A percentile compares a stretch with the other conserved stretches of the same genome.
Evolutionary conservation across 768 basidiomycete species (phyloP).

Genomic region (Lentinula guzmanii): DNA sequence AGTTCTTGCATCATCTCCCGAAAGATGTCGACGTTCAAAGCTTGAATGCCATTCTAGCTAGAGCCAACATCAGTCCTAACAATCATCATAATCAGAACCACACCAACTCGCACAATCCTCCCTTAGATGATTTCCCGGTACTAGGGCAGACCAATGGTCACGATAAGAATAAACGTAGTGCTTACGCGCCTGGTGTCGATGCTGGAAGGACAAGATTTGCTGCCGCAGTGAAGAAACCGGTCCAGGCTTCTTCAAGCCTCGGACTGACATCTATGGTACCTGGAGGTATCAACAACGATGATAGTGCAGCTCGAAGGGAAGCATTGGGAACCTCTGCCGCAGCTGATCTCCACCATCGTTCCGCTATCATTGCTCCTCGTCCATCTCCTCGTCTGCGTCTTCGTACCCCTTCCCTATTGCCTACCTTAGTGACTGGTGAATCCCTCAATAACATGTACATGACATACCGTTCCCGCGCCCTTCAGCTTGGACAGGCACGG

Average conservation of each 20-base stretch:
- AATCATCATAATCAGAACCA: slow-evolving; percentile 22
- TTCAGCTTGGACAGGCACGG: slow-evolving; percentile 89
- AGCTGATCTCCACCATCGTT: slow-evolving; percentile 58
- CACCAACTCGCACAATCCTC: slow-evolving; percentile 30
- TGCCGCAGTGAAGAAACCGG: slow-evolving; percentile 77
- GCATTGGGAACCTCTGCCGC: slow-evolving; percentile 54
- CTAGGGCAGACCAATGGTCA: slow-evolving; percentile 41
- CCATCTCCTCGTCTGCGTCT: slow-evolving; percentile 84
- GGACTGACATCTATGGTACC: slow-evolving; percentile 25
- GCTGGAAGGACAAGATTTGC: slow-evolving; percentile 87
- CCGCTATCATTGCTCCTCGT: slow-evolving; percentile 70
- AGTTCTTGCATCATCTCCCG: slow-evolving; percentile 90
- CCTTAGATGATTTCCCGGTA: slow-evolving; percentile 69
- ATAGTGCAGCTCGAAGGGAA: slow-evolving; percentile 47
- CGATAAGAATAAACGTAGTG: slow-evolving; percentile 36
- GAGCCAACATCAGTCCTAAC: slow-evolving; percentile 51
- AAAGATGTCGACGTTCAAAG: slow-evolving; percentile 76
- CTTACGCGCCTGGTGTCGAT: slow-evolving; percentile 47
- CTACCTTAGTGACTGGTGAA: slow-evolving; percentile 85
- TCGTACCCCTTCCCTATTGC: slow-evolving; percentile 75
- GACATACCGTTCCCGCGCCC: slow-evolving; percentile 78
- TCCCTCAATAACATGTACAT: slow-evolving; percentile 79
- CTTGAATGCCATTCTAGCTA: slow-evolving; percentile 61
- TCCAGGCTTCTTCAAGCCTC: slow-evolving; percentile 15
- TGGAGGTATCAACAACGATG: background rate